phyloP scores from a whole-genome alignment of 495 filamentous ascomycete species.

The Cryomyces antarcticus region DNA sequence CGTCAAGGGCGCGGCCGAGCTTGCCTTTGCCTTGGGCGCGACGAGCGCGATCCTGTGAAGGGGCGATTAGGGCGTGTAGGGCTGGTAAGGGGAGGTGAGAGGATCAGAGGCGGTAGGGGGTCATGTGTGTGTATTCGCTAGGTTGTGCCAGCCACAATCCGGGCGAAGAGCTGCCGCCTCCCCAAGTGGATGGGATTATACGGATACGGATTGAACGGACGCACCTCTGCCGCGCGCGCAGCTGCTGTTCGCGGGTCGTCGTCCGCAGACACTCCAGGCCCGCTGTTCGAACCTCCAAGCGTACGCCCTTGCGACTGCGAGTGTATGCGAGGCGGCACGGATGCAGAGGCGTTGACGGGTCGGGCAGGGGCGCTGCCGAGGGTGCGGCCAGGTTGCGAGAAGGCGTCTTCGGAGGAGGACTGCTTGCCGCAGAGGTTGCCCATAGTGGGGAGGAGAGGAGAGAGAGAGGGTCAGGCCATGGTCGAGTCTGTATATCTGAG shows the following conservation, averaged over 20 bases:
- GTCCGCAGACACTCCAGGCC: background rate
- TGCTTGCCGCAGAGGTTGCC: slow-evolving; percentile 11
- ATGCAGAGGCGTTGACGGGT: slow-evolving; percentile 1
- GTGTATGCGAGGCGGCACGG: slow-evolving; percentile 5
- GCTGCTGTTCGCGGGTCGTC: slow-evolving; percentile 8
- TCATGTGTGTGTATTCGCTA: too few species aligned
- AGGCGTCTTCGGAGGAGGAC: slow-evolving; percentile 7
- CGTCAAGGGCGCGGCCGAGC: slow-evolving; percentile 8
- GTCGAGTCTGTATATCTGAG: too few species aligned
- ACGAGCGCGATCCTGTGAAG: too few species aligned
- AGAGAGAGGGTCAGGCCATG: too few species aligned
- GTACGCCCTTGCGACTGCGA: slow-evolving; percentile 3
- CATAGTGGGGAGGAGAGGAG: slow-evolving; percentile 1
- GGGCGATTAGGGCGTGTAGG: too few species aligned
- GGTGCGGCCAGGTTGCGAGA: slow-evolving; percentile 9
- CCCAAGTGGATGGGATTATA: background rate
- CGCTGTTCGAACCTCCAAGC: background rate
- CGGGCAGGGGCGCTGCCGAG: slow-evolving; percentile 3
- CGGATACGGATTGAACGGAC: slow-evolving; percentile 1
- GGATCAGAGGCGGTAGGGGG: too few species aligned
- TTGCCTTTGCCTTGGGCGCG: slow-evolving; percentile 4
- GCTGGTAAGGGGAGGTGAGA: too few species aligned
- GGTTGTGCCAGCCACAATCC: too few species aligned
- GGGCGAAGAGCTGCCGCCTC: too few species aligned
- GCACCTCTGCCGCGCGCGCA: slow-evolving; percentile 12